These are phyloP conservation scores for Phylloporus sp. DNA, from an alignment of 768 basidiomycete genomes.

Conservation along the genomic window DNA sequence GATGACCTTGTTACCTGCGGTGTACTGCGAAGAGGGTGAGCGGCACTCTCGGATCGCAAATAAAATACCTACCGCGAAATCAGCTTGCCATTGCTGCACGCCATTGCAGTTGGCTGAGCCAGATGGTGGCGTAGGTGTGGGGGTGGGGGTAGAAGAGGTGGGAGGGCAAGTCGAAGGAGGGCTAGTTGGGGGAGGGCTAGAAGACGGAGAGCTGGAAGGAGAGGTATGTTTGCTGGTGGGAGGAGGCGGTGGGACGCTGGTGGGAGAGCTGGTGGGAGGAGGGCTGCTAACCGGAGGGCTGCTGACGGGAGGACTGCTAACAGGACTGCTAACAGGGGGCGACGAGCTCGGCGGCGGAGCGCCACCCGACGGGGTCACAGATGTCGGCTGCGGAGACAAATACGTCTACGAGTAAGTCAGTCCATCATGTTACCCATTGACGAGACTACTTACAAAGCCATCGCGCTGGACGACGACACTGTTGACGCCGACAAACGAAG, in stretches of 20 bases:
- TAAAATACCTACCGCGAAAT: constrained; percentile 15
- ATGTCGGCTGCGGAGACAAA: neutral
- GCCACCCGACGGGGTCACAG: too few relatives aligned
- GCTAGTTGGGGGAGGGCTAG: neutral
- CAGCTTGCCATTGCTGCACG: constrained; percentile 22
- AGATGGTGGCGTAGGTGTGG: neutral
- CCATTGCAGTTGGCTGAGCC: constrained; percentile 9
- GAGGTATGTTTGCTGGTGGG: neutral
- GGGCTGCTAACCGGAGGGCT: neutral
- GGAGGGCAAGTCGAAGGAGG: neutral
- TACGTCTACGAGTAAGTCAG: neutral
- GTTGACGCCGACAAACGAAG: constrained; percentile 11
- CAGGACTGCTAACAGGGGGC: neutral
- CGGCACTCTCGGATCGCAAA: neutral
- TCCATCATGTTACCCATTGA: neutral
- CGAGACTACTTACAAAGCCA: constrained; percentile 10
- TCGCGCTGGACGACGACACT: constrained; percentile 17
- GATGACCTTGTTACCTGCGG: constrained; percentile 20
- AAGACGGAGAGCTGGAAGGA: neutral
- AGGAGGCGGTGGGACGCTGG: neutral
- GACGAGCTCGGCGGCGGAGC: neutral
- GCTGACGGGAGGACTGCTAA: neutral
- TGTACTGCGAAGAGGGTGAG: constrained; percentile 19
- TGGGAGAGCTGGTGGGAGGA: neutral
- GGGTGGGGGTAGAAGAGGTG: neutral